Evolutionary conservation across 2,329 filamentous ascomycete genomes (phyloP), one percentile per base, ranked within the genome.

Genomic region (Cladorrhinum sp.): DNA sequence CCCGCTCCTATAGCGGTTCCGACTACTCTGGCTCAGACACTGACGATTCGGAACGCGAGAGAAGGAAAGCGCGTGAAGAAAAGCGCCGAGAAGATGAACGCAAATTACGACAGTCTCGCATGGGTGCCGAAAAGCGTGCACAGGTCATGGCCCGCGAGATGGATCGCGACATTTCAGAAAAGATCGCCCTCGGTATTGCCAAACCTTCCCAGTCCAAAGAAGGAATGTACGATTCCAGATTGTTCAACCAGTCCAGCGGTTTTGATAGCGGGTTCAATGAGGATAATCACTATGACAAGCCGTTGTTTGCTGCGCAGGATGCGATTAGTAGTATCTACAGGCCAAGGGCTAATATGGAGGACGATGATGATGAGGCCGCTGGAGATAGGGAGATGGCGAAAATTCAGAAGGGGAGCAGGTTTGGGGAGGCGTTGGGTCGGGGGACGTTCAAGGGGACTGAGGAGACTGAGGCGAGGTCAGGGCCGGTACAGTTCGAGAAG

Each of bases 201-300:
- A 99, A 98, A 75, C 95, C 95, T 2, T 97, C 95, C 3, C 90
- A 95, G 72, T 90, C 88, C 55, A 89, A 89, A 59, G 95, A 99
- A 74, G 88, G 90, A 23, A 98, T 98, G 95, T 99, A 96, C 78
- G 95, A 99, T 77, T 96, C 92, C 1, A 84, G 95, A 46, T 78
- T 99, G 28, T 99, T 99, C 77, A 97, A 98, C 76, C 92, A 96
- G 76, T 89, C 87, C 5, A 93, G 90, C 68, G 95, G 95, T 0
- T 96, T 99, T 73, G 89, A 92, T 68, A 85, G 87, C 57, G 95
- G 94, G 0, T 92, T 97, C 82, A 99, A 99, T 74, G 95, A 99
- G 75, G 95, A 99, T 74, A 95, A 99, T 72, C 87, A 88, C 0
- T 99, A 98, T 77, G 95, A 98, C 75, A 98, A 98, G 77, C 95